These are phyloP conservation scores for Guillardia theta DNA, from an alignment of 78 protist genomes.

Conservation along the genomic window DNA sequence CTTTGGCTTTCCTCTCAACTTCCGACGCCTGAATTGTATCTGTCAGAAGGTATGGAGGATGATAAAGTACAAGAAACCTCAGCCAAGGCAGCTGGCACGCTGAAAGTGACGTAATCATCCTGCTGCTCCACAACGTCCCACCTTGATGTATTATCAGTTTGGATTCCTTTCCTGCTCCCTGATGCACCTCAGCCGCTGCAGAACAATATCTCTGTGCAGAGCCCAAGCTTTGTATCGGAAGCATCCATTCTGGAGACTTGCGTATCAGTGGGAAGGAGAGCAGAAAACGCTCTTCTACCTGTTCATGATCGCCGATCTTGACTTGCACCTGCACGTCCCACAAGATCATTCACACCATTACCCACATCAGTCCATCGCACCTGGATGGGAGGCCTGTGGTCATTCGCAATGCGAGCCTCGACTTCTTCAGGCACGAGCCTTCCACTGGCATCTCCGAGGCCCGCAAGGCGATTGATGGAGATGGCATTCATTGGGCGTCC, in stretches of 20 bases:
- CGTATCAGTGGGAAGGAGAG: too few relatives aligned
- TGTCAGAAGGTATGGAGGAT: background rate
- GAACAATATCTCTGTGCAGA: background rate
- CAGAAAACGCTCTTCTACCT: too few relatives aligned
- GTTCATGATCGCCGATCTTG: background rate
- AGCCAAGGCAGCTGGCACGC: background rate
- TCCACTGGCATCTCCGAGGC: background rate
- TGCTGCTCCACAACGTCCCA: background rate
- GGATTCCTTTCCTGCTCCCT: background rate
- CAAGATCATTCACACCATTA: background rate
- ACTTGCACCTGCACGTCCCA: background rate
- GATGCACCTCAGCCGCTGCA: background rate
- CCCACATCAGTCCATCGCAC: background rate
- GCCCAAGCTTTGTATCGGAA: background rate
- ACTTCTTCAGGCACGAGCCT: background rate
- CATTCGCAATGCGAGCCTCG: background rate
- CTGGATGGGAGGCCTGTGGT: background rate
- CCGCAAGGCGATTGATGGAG: background rate
- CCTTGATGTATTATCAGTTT: background rate
- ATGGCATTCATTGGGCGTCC: background rate
- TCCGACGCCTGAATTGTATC: background rate
- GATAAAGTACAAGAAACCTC: background rate
- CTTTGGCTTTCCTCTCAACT: background rate
- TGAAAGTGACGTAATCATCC: background rate
- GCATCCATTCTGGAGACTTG: background rate